Evolutionary conservation across 1,284 basidiomycete genomes (phyloP), one percentile per base, ranked within the genome.

Genomic region (Phellopilus nigrolimitatus): DNA sequence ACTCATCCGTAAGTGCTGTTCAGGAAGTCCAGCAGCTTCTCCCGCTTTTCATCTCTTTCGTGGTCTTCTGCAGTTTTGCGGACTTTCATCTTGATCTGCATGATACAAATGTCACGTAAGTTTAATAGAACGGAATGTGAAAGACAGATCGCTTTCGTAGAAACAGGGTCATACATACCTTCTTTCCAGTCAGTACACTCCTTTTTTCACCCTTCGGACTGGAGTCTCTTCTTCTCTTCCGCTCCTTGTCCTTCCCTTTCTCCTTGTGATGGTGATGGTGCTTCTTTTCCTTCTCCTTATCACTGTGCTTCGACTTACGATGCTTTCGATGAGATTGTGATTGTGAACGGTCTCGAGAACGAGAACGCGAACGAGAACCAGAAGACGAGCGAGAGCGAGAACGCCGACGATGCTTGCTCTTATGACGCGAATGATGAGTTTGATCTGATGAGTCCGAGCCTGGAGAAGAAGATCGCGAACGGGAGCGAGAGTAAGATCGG

Each of bases 31-130:
- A 80, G 56, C 43, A 80, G 61, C 58, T 75, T 68, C 62, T 72
- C 61, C 39, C 79, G 68, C 52, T 79, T 80, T 27, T 68, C 71
- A 57, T 80, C 78, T 57, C 76, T 66, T 59, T 78, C 76, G 43
- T 73, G 62, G 54, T 80, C 78, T 22, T 65, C 72, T 34, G 73
- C 74, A 43, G 78, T 74, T 58, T 76, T 79, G 66, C 75, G 78
- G 3, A 80, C 74, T 60, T 79, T 80, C 37, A 81, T 61, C 60
- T 80, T 81, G 53, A 80, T 80, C 78, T 80, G 42, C 8, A 45
- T 5, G 24, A 34, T 25, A 31, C 7, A 31, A 31, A n/a, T n/a
- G n/a, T n/a, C 30, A 13, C 30, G 30, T 31, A 31, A 31, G 30
- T 13, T 13, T 31, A 7, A 7, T 31, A 13, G 13, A 4, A 25